Conservation (phyloP, 2,329 filamentous ascomycete genomes). For the Talaromyces piceae region DNA sequence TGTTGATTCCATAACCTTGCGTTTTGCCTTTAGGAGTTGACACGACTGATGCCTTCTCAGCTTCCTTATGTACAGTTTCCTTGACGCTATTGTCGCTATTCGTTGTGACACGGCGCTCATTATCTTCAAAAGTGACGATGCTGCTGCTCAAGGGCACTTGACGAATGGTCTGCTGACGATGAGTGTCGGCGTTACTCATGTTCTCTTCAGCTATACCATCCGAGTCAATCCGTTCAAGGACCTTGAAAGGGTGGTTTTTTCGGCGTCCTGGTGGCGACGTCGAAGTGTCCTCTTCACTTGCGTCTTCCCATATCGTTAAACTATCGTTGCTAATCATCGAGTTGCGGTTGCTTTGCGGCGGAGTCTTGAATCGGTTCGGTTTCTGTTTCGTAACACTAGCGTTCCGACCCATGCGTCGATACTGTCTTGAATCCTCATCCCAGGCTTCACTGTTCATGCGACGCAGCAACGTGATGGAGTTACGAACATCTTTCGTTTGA, state of each 20-base stretch:
- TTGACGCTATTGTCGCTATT: conserved; percentile 1
- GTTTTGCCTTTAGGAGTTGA: conserved; percentile 19
- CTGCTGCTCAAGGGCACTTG: conserved; percentile 9
- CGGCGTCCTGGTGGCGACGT: conserved; percentile 2
- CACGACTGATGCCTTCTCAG: conserved; percentile 9
- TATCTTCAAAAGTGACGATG: conserved; percentile 4
- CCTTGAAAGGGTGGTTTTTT: conserved; percentile 7
- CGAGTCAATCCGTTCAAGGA: conserved; percentile 11
- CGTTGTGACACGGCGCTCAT: not conserved
- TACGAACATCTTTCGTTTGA: conserved; percentile 18
- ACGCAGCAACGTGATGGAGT: conserved; percentile 22
- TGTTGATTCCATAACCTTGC: conserved; percentile 1
- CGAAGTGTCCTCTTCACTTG: conserved; percentile 4
- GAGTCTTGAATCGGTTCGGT: not conserved
- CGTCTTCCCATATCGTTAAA: conserved; percentile 36
- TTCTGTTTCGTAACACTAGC: conserved; percentile 4
- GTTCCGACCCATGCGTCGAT: conserved; percentile 9
- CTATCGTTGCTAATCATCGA: conserved; percentile 15
- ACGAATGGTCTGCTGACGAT: not conserved
- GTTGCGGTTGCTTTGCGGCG: conserved; percentile 9
- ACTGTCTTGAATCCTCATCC: conserved; percentile 11
- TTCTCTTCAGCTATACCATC: conserved; percentile 5
- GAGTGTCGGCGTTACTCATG: not conserved
- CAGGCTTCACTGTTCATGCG: conserved; percentile 18
- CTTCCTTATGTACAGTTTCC: conserved; percentile 1